These are phyloP conservation scores for Xylaria telfairii DNA, from an alignment of 495 filamentous ascomycete genomes.

Conservation along the genomic window DNA sequence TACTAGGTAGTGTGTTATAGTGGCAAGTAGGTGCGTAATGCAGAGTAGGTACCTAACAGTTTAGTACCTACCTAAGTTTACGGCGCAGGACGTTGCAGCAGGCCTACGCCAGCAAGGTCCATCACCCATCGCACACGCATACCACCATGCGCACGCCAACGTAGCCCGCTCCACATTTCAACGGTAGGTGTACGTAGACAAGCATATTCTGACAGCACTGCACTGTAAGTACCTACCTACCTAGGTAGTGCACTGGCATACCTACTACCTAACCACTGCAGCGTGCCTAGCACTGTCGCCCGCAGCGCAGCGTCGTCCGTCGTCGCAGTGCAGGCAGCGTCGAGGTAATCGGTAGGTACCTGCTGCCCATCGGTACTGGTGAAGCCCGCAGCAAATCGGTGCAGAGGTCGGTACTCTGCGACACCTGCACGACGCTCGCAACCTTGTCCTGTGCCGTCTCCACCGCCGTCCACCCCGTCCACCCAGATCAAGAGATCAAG, in stretches of 20 bases:
- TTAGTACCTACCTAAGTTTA: too few species aligned
- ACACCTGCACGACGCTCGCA: constrained; percentile 5
- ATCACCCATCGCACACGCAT: constrained; percentile 6
- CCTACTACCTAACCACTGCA: too few species aligned
- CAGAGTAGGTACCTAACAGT: not conserved
- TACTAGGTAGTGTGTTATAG: not conserved
- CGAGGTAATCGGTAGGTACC: too few species aligned
- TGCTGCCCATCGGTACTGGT: too few species aligned
- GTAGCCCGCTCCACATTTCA: constrained; percentile 4
- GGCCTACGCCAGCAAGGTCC: constrained; percentile 12
- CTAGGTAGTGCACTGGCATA: too few species aligned
- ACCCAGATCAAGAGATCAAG: constrained; percentile 2
- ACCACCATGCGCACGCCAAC: constrained; percentile 16
- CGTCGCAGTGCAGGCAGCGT: too few species aligned
- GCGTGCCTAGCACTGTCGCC: not conserved
- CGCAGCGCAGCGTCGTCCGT: not conserved
- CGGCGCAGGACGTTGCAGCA: not conserved
- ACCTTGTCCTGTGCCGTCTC: constrained; percentile 1
- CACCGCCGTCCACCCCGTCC: not conserved
- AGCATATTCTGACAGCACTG: not conserved
- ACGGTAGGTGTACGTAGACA: not conserved
- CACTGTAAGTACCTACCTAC: not conserved
- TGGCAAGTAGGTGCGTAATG: not conserved
- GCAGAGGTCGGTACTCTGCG: not conserved
- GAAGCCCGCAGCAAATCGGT: too few species aligned